Evolutionary conservation across 805 yeast genomes (phyloP).

Genomic region (Yamadazyma paraphyllophila): DNA sequence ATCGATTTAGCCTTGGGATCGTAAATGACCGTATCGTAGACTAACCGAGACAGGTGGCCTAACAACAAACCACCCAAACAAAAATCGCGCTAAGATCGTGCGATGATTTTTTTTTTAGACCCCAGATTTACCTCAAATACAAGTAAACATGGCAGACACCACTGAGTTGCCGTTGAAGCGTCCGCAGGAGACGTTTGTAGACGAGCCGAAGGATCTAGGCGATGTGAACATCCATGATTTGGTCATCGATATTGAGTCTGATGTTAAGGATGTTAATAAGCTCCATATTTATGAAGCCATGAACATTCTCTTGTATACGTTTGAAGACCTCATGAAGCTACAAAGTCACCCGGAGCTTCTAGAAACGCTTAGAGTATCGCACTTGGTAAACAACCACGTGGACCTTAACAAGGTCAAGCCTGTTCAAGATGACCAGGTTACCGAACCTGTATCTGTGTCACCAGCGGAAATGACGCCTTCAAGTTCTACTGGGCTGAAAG

Average conservation of each 20-base stretch:
- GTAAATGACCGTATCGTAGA: too few relatives aligned
- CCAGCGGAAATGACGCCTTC: neutral
- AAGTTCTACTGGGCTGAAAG: neutral
- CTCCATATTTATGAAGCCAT: conserved; percentile 37
- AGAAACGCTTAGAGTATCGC: conserved; percentile 23
- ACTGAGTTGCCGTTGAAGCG: conserved; percentile 37
- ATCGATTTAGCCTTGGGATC: too few relatives aligned
- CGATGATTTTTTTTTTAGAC: neutral
- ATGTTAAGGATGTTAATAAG: conserved; percentile 31
- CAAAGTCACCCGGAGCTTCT: conserved; percentile 24
- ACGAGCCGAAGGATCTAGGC: conserved; percentile 33
- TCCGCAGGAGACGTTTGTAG: conserved; percentile 39
- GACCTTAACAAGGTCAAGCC: neutral
- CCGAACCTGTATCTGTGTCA: neutral
- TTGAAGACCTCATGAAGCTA: conserved; percentile 32
- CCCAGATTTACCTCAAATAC: neutral
- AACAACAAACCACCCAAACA: neutral
- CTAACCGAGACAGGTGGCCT: too few relatives aligned
- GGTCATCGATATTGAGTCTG: conserved; percentile 30
- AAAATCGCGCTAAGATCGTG: neutral
- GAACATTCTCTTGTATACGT: conserved; percentile 25
- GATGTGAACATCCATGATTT: conserved; percentile 35
- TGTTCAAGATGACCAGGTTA: neutral
- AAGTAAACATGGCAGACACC: conserved; percentile 7
- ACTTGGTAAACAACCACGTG: conserved; percentile 17